A percentile compares a stretch with the other conserved stretches of the same genome.
Conservation (phyloP, 1,284 basidiomycete species). For the Sanghuangporus baumii region DNA sequence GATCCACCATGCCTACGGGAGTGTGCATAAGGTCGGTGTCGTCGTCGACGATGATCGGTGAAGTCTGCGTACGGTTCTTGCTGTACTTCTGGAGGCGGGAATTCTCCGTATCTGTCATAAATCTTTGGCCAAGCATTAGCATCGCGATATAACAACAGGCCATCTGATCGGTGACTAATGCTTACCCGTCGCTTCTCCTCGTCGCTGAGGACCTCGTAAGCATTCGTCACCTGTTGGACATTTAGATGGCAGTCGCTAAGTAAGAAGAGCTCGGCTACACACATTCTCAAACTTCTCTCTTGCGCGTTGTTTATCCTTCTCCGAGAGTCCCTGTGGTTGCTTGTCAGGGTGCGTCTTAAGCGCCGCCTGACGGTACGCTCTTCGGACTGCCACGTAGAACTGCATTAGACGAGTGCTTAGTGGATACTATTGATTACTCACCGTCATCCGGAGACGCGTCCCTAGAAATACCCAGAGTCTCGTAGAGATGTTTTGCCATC, state of each 20-base stretch:
- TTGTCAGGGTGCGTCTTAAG: conserved; percentile 66
- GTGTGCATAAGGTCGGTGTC: conserved; percentile 23
- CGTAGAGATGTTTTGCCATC: conserved; percentile 17
- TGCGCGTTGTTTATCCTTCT: conserved; percentile 42
- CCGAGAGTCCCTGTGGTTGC: conserved; percentile 41
- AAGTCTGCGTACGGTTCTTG: conserved; percentile 23
- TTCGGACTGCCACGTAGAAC: conserved; percentile 40
- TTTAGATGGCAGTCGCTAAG: neutral
- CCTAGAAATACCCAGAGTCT: conserved; percentile 22
- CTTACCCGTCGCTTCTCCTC: conserved; percentile 36
- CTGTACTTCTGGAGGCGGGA: conserved; percentile 53
- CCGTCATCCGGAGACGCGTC: conserved; percentile 32
- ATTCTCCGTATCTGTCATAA: conserved; percentile 67
- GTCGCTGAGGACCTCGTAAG: conserved; percentile 37
- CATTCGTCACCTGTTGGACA: conserved; percentile 33
- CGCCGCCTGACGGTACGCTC: conserved; percentile 54
- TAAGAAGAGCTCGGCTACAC: conserved; percentile 12
- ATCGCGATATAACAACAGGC: conserved; percentile 28
- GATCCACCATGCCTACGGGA: conserved; percentile 24
- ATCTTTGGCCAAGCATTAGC: conserved; percentile 29
- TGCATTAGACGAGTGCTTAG: neutral
- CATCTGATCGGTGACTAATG: neutral
- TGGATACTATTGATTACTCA: conserved; percentile 22
- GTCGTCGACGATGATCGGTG: conserved; percentile 27
- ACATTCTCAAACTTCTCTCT: conserved; percentile 47